A percentile compares a stretch with the other conserved stretches of the same genome.
Conservation (phyloP, 163 green algal genomes). For the Scenedesmus sp. region DNA sequence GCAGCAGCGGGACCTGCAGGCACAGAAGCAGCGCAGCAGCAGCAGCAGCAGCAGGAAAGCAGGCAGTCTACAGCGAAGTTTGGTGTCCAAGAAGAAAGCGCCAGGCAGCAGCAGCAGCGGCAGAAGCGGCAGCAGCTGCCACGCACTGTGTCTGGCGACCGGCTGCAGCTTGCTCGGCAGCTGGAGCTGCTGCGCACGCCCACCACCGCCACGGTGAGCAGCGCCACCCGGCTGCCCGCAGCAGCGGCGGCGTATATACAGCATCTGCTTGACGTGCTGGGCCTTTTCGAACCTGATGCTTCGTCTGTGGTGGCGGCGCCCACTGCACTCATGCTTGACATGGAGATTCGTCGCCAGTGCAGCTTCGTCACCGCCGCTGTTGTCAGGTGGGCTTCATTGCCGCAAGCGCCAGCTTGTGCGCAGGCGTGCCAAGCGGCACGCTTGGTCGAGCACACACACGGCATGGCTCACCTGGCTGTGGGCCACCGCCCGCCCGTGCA, state of each 20-base stretch:
- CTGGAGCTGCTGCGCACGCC: neutral
- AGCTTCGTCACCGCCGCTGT: neutral
- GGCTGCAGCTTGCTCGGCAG: neutral
- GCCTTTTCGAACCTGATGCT: too few species aligned
- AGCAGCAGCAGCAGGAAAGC: slow-evolving; percentile 3
- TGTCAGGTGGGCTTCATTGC: too few species aligned
- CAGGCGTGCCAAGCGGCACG: too few species aligned
- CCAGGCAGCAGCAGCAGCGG: neutral
- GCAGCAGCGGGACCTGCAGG: slow-evolving; percentile 14
- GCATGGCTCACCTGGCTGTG: too few species aligned
- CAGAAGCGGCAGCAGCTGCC: slow-evolving; percentile 9
- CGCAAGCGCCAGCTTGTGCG: too few species aligned
- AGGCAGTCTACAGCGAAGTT: neutral
- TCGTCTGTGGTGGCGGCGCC: too few species aligned
- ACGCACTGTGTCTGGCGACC: neutral
- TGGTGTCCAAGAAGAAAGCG: neutral
- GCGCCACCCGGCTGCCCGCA: neutral
- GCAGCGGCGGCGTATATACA: too few species aligned
- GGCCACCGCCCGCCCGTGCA: too few species aligned
- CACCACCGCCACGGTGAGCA: neutral
- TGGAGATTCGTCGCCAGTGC: too few species aligned
- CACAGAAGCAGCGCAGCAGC: neutral
- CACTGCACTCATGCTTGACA: too few species aligned
- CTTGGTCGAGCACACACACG: too few species aligned
- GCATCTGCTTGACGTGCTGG: too few species aligned